These are phyloP conservation scores for Galerina marginata DNA, from an alignment of 768 basidiomycete species.

Conservation along the genomic window DNA sequence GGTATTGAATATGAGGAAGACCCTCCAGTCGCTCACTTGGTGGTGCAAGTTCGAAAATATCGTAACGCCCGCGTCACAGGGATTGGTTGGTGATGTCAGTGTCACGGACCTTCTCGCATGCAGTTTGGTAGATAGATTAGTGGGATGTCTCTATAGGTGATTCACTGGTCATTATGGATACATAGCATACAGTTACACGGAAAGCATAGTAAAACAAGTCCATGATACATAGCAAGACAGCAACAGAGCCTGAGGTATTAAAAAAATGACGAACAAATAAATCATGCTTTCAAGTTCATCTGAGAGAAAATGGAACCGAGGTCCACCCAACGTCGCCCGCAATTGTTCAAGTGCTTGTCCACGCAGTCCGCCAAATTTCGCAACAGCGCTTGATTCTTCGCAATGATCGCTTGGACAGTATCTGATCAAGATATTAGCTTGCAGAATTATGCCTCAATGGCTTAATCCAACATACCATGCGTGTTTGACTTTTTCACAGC, in stretches of 20 bases:
- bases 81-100: no score
- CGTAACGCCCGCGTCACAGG: no score
- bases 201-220: no score
- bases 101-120: no score
- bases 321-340: conserved; percentile 90
- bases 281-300: conserved; percentile 58
- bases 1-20: no score
- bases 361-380: conserved; percentile 59
- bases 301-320: conserved; percentile 80
- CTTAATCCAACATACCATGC: conserved; percentile 43
- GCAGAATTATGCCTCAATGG: not conserved
- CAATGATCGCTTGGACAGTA: conserved; percentile 42
- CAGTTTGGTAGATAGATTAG: no score
- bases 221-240: no score
- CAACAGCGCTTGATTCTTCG: conserved; percentile 58
- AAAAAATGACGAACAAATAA: not conserved
- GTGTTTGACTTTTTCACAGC: conserved; percentile 47
- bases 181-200: no score
- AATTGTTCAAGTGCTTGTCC: conserved; percentile 83
- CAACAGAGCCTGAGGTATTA: not conserved
- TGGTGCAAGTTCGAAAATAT: no score
- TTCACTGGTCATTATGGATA: no score
- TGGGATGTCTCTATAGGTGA: no score
- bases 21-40: no score
- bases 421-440: not conserved